Conservation (phyloP, 73 alveolate genomes). For the Breviolum minutum region DNA sequence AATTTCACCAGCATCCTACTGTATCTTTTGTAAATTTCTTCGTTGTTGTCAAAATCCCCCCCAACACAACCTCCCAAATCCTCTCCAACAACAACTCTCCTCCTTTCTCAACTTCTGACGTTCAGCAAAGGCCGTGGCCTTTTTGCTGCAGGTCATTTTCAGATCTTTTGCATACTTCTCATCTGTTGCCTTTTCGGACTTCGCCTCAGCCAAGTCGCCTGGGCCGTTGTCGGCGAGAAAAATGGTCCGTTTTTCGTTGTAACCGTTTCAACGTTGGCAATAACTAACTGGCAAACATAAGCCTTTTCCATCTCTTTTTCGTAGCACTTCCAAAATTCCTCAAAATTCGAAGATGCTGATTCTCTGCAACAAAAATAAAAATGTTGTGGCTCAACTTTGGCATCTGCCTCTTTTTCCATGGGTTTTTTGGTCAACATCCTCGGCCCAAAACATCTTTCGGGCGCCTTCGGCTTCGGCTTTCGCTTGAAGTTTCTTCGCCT, state of each 20-base stretch:
- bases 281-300: too few relatives aligned
- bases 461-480: conserved; percentile 31
- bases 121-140: conserved; percentile 75
- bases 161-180: conserved; percentile 66
- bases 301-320: too few relatives aligned
- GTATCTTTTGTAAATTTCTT: too few relatives aligned
- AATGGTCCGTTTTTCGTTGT: too few relatives aligned
- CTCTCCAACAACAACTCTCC: background rate
- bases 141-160: conserved; percentile 57
- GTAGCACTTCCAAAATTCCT: too few relatives aligned
- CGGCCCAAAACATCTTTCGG: background rate
- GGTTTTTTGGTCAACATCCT: background rate
- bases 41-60: background rate
- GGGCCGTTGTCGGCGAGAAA: background rate
- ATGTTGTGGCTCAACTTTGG: too few relatives aligned
- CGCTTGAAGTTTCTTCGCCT: conserved; percentile 55
- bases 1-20: too few relatives aligned
- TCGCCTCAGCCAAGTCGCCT: conserved; percentile 83
- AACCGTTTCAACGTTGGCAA: too few relatives aligned
- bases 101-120: conserved; percentile 85
- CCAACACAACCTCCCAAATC: background rate
- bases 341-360: too few relatives aligned
- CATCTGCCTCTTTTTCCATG: background rate
- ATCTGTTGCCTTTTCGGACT: conserved; percentile 38
- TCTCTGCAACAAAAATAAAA: too few relatives aligned